Base-by-base conservation (phyloP, 306 rosid species). In the Quercus engelmannii region DNA sequence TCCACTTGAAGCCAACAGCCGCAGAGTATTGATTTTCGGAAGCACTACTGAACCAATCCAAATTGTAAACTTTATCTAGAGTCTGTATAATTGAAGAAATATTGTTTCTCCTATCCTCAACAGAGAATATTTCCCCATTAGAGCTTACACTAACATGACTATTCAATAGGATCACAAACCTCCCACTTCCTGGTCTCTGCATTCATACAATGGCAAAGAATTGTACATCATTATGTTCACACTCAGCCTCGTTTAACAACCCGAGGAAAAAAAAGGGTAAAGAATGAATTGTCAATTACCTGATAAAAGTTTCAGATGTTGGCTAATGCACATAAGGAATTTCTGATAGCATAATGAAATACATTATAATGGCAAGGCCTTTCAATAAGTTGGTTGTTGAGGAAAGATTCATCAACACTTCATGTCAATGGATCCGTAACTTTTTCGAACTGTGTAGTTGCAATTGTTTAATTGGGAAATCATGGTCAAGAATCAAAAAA, bases 1-100 rank as follows among this genome's bases (percentile, higher is more conserved):
- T 95, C 99, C 98, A 95, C 93, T 95, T 95, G 79, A 95, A 90
- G 85, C 99, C 99, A 82, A 87, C 87, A 56, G 99, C 98, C 4
- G 98, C 97, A 77, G 97, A 89, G 80, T 98, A 95, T 43, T 91
- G 90, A 59, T 93, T 93, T 90, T 93, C 90, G 63, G 99, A 93
- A 85, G 99, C 96, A 86, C 99, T 95, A 82, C 84, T 95, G 82
- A 84, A 73, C 98, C 99, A 95, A 80, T 95, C 98, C 87, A 93
- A 86, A 85, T 89, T 91, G 84, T 91, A 93, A 79, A 95, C 94
- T 82, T 74, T 87, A 84, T 95, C 97, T 63, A 93, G 83, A 82
- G 92, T 91, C 80, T 86, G 90, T 52, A 90, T 76, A 76, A 95
- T 88, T 33, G 96, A 76, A 73, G 98, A 87, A 65, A 88, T 78